Conservation (phyloP, 371 early-diverging fungal genomes). For the Zopfochytrium polystomum region DNA sequence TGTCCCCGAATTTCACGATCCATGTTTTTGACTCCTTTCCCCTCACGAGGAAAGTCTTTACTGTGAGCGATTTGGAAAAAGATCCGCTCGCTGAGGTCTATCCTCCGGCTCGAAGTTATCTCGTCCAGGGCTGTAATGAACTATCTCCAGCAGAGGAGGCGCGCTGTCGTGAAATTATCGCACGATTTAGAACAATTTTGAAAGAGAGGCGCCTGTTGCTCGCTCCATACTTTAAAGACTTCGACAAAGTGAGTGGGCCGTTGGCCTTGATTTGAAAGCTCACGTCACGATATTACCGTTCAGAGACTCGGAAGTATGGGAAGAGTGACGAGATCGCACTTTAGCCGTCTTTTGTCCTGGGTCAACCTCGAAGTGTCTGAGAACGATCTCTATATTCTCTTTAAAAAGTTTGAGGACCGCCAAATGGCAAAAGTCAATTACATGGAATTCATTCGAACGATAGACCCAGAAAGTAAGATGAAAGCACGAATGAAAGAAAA, state of each 20-base stretch:
- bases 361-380: slow-evolving; percentile 46
- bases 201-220: slow-evolving; percentile 40
- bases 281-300: slow-evolving; percentile 22
- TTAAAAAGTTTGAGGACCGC: slow-evolving; percentile 47
- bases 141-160: slow-evolving; percentile 43
- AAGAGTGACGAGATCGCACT: slow-evolving; percentile 48
- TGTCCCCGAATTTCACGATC: slow-evolving; percentile 1
- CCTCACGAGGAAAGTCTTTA: slow-evolving; percentile 51
- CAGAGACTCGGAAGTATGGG: slow-evolving; percentile 38
- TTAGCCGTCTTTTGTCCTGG: slow-evolving; percentile 45
- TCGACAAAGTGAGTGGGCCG: slow-evolving; percentile 33
- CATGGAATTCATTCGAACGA: slow-evolving; percentile 43
- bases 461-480: slow-evolving; percentile 48
- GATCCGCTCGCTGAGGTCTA: slow-evolving; percentile 41
- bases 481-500: neutral
- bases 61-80: slow-evolving; percentile 40
- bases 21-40: too few species aligned
- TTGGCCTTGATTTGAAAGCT: neutral
- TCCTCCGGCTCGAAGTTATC: slow-evolving; percentile 39
- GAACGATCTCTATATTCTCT: slow-evolving; percentile 46
- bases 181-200: slow-evolving; percentile 31
- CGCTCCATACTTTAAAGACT: slow-evolving; percentile 47
- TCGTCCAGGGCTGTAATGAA: slow-evolving; percentile 36
- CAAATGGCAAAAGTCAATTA: slow-evolving; percentile 42
- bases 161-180: slow-evolving; percentile 35